A percentile compares a stretch with the other conserved stretches of the same genome.
Conservation (phyloP, 495 filamentous ascomycete species). For the Penicillium canariense region DNA sequence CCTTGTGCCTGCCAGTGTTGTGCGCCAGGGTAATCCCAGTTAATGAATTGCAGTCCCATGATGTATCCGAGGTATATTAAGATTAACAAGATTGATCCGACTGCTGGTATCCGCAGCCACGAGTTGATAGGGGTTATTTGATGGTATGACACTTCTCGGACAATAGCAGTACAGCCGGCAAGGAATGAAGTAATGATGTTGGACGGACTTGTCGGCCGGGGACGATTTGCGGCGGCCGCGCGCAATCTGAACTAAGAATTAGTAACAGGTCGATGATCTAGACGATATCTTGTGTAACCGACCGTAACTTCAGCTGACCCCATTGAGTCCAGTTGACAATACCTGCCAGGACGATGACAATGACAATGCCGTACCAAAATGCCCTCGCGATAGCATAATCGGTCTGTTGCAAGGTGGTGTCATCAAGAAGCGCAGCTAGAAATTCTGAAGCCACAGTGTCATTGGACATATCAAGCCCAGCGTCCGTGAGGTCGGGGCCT, state of each 20-base stretch:
- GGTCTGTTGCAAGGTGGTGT: background rate
- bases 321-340: constrained; percentile 5
- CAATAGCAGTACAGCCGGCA: constrained; percentile 8
- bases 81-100: constrained; percentile 9
- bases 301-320: constrained; percentile 6
- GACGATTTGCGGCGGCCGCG: background rate
- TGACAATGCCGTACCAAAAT: constrained; percentile 14
- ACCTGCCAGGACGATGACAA: constrained; percentile 7
- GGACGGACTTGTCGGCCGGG: background rate
- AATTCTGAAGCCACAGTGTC: constrained; percentile 10
- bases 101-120: constrained; percentile 10
- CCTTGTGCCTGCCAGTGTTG: constrained; percentile 6
- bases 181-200: constrained; percentile 3
- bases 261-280: background rate
- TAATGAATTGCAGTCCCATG: constrained; percentile 9
- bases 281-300: background rate
- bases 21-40: constrained; percentile 4
- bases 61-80: constrained; percentile 9
- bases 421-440: constrained; percentile 6
- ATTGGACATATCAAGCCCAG: constrained; percentile 10
- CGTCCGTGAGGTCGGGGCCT: constrained; percentile 13
- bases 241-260: background rate
- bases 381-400: constrained; percentile 9
- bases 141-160: constrained; percentile 11
- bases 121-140: constrained; percentile 2